Base-by-base conservation (phyloP, 1,139 yeast species). In the Kodamaea fungicola region DNA sequence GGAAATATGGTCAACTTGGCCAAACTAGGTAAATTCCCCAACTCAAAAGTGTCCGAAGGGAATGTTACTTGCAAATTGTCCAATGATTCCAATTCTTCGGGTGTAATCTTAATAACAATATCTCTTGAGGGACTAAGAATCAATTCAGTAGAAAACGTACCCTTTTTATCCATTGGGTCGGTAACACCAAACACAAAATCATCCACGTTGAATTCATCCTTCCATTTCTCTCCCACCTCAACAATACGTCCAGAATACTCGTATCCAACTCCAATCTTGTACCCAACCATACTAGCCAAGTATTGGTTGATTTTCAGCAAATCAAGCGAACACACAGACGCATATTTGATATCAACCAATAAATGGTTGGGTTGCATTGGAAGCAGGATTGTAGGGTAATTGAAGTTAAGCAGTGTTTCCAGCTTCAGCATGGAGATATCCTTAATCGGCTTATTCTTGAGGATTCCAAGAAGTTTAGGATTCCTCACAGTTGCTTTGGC, bases 391-490 rank as follows among this genome's bases (percentile, higher is more conserved):
- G 57, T 55, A 9, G 71, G 71, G 45, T 67, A 70, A 43, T 67
- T 60, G 54, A 69, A 70, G 46, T 68, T 70, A 35, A 70, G 43
- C 38, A 64, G 72, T 0, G 74, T 69, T 37, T 65, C 63, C 44
- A 66, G 68, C 45, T 69, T 68, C 41, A 63, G 65, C 6, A 66
- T 62, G 2, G 74, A 66, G 12, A 71, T 54, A 32, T 67, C 73
- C 47, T 71, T 71, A 30, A 69, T 59, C 30, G 68, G 64, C 28
- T 63, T 53, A 35, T 53, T 53, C 26, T 62, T 60, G 44, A 68
- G 54, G 34, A 62, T 64, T 3, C 67, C 62, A 32, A 59, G 42
- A 16, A 49, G 54, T 8, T 41, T 31, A 21, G 22, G 22, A 13
- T 12, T 28, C 21, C 31, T 34, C 23, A 22, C 32, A 22, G 31